These are phyloP conservation scores for Linnemannia hyalina DNA, from an alignment of 192 early-diverging fungal species.

Conservation along the genomic window DNA sequence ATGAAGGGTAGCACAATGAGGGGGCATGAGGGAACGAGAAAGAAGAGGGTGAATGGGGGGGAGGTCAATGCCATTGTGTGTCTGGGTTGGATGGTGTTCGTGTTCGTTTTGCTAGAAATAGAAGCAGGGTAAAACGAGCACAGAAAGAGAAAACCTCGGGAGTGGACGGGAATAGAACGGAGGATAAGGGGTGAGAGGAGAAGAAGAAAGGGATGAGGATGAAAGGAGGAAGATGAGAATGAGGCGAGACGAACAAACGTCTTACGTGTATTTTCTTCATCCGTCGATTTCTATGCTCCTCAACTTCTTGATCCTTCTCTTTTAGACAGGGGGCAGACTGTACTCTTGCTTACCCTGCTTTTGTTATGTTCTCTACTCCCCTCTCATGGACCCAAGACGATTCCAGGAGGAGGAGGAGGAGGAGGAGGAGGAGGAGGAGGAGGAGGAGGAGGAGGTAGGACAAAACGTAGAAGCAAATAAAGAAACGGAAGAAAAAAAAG, in stretches of 20 bases:
- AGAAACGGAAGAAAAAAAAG: neutral
- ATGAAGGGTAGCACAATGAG: neutral
- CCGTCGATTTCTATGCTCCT: no score
- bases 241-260: neutral
- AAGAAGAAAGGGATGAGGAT: neutral
- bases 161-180: constrained; percentile 3
- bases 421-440: no score
- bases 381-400: neutral
- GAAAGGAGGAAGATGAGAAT: neutral
- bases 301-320: no score
- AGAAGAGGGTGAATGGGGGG: neutral
- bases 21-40: neutral
- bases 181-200: neutral
- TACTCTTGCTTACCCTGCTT: neutral
- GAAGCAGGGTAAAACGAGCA: neutral
- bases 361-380: neutral
- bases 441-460: neutral
- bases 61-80: neutral
- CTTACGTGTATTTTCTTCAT: neutral
- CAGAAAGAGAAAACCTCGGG: neutral
- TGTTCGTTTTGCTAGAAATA: neutral
- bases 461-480: neutral
- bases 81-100: neutral
- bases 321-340: neutral
- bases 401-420: neutral